Evolutionary conservation across 306 rosid genomes (phyloP), one percentile per base, ranked within the genome.

Genomic region (Comarum palustre): DNA sequence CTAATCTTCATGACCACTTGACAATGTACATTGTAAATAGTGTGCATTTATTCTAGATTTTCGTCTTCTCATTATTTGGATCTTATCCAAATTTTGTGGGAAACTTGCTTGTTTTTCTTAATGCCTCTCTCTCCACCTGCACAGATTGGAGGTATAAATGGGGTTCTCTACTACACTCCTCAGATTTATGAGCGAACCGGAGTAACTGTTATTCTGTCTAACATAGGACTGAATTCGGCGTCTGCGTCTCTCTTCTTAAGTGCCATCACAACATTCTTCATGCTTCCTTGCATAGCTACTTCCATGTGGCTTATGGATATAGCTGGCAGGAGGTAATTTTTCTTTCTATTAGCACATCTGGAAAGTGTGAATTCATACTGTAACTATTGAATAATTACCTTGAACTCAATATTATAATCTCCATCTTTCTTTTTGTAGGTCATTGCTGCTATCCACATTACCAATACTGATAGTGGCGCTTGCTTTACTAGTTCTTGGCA

Each of bases 211-310:
- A 89, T 88, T 71, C 34, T 90, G 34, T 80, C 94, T 50, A 84
- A 78, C 59, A 46, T 87, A 75, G 94, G 94, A 54, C 5, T 90
- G 43, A 71, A 75, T 66, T 77, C 87, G 16, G 46, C 78, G 6
- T 88, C 92, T 74, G 72, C 86, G 43, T 85, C 96, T 58, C 80
- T 90, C 50, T 87, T 88, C 8, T 70, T 87, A 20, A 88, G 82
- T 72, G 51, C 77, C 64, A 61, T 90, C 5, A 85, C 85, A 25
- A 79, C 96, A 13, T 80, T 90, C 48, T 83, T 86, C 34, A 90
- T 88, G 96, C 94, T 90, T 82, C 96, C 96, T 52, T 88, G 90
- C 80, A 82, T 88, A 77, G 92, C 78, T 38, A 39, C 85, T 71
- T 55, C 94, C 17, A 82, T 90, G 79, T 77, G 82, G 76, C 86